Conservation (phyloP, 1,284 basidiomycete genomes). For the Marasmius fiardii region DNA sequence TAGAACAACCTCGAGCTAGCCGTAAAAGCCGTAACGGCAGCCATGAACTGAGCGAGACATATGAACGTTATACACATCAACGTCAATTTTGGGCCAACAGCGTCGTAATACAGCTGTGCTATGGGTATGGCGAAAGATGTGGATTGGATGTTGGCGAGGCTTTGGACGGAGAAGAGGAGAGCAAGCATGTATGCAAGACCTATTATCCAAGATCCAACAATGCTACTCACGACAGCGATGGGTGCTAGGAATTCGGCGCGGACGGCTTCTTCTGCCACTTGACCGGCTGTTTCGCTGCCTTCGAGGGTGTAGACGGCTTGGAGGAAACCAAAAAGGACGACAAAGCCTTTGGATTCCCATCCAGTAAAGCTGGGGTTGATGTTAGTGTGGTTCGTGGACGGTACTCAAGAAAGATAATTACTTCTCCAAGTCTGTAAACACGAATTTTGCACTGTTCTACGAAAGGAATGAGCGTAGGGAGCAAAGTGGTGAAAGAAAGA, state of each 20-base stretch:
- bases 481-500: conserved; percentile 1
- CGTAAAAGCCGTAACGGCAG: conserved; percentile 57
- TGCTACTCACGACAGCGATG: conserved; percentile 51
- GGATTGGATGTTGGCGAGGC: conserved; percentile 43
- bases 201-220: conserved; percentile 59
- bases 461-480: background rate
- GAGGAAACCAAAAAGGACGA: conserved; percentile 57
- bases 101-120: conserved; percentile 56
- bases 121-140: conserved; percentile 55
- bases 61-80: conserved; percentile 52
- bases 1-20: conserved; percentile 57
- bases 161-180: conserved; percentile 56
- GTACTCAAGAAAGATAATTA: conserved; percentile 19
- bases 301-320: conserved; percentile 63
- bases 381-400: background rate
- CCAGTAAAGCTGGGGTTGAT: conserved; percentile 45
- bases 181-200: conserved; percentile 59
- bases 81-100: conserved; percentile 44
- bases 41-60: conserved; percentile 51
- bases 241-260: conserved; percentile 56
- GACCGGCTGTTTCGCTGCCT: conserved; percentile 62
- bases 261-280: conserved; percentile 58
- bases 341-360: conserved; percentile 51
- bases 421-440: conserved; percentile 60
- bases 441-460: conserved; percentile 51